Evolutionary conservation across 441 rosid genomes (phyloP), one percentile per base, ranked within the genome.

Genomic region (Erysimum cheiri): DNA sequence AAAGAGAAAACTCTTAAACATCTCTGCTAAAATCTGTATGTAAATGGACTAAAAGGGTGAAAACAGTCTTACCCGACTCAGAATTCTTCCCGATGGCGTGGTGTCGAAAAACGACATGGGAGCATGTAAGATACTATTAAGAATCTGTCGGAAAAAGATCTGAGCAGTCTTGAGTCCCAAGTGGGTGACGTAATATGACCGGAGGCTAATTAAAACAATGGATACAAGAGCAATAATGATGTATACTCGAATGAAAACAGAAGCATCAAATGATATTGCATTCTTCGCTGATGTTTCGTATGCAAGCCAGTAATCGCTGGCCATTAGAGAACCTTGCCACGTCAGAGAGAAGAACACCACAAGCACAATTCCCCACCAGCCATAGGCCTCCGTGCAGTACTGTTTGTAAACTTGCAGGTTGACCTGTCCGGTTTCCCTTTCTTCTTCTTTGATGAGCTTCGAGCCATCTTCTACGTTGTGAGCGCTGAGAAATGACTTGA

Each of bases 91-190:
- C 0, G 97, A 92, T 64, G 96, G 96, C 3, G 96, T 92, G 68
- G 97, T 89, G 69, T 92, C 97, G 26, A 92, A 92, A 77, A 92
- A 92, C 0, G 96, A 89, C 88, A 89, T 89, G 10, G 97, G 96
- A 13, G 97, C 96, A n/a, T 87, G 96, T 82, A 92, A 71, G 81
- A 89, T 81, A 62, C 96, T 88, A 15, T 57, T 67, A 72, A 92
- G 94, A 62, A 92, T 88, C 65, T 86, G 88, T 13, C 68, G 40
- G 40, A 89, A 89, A 78, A 85, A 89, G 10, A 77, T 88, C 64
- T 92, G 96, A 33, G 92, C 84, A 0, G 97, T 89, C 78, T 82
- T 85, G 54, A 92, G 90, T 33, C 96, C 96, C 81, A 89, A 61
- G 44, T 82, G 31, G 0, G 92, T 85, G 59, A 83, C 72, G 58